Evolutionary conservation across 208 protist genomes (phyloP).

Genomic region (Entamoeba moshkovskii): DNA sequence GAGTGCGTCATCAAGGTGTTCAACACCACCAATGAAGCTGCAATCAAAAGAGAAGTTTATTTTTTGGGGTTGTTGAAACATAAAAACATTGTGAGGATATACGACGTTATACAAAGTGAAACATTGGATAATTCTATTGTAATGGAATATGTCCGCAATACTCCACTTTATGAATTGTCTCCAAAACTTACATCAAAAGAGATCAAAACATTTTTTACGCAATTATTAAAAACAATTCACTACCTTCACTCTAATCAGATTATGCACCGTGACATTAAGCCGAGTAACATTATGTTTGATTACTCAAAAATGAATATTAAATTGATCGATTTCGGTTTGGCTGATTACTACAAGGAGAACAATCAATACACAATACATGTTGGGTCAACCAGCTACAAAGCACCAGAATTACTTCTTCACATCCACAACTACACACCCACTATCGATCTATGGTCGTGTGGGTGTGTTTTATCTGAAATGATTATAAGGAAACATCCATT

Average conservation of each 20-base stretch:
- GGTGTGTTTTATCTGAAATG: conserved; percentile 22
- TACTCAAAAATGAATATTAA: not conserved
- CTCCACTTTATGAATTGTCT: not conserved
- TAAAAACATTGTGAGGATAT: not conserved
- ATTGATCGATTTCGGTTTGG: conserved; percentile 34
- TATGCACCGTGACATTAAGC: conserved; percentile 39
- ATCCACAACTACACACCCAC: conserved; percentile 33
- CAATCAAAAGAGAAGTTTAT: not conserved
- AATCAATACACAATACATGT: conserved; percentile 31
- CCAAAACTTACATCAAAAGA: not conserved
- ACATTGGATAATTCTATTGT: not conserved
- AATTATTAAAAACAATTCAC: conserved; percentile 14
- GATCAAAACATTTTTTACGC: not conserved
- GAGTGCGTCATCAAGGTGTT: no score
- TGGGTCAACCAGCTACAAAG: conserved; percentile 31
- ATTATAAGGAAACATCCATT: conserved; percentile 31
- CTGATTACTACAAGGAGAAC: conserved; percentile 30
- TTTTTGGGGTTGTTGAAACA: not conserved
- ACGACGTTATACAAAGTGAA: not conserved
- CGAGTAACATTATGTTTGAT: conserved; percentile 30
- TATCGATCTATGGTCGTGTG: conserved; percentile 32
- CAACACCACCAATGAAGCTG: no score
- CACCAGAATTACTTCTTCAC: conserved; percentile 30
- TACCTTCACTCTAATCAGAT: conserved; percentile 28
- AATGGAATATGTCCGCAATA: not conserved